Base-by-base conservation (phyloP, 23 red algal genomes). In the Cyanidioschyzon merolae region DNA sequence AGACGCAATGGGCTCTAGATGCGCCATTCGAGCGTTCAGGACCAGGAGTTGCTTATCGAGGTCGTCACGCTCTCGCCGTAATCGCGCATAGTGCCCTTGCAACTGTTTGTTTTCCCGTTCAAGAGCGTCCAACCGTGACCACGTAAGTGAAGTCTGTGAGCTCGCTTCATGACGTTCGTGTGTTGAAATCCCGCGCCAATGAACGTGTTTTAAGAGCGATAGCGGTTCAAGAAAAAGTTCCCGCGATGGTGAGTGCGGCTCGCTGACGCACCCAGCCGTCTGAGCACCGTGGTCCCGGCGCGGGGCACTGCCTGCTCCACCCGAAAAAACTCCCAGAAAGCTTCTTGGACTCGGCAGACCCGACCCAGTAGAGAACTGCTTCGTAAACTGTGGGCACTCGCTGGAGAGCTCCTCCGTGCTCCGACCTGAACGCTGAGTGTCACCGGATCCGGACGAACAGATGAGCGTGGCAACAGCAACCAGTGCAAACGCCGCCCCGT, bases 11-110 rank as follows among this genome's bases (percentile, higher is more conserved):
- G 63, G 21, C 63, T 71, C 63, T 27, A 35, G 7, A 25, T 25
- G n/a, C 12, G 63, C 63, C 63, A 71, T 32, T 25, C 63, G 12
- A 25, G 63, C 63, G 7, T 35, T 25, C n/a, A 32, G 3, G 7
- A 71, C 29, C 63, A 71, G 63, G 12, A 71, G 63, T 27, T 25
- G n/a, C 63, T 71, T 71, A 32, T 71, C 63, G n/a, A 71, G 63
- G 2, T 71, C 63, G 63, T 71, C 63, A 27, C 63, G 63, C 63
- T 71, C 63, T 27, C 63, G 63, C 30, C 63, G 63, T 27, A 71
- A 35, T 7, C 63, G 63, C 12, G 63, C 32, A 35, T 71, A 35
- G 12, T 3, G n/a, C 3, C 63, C 32, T 3, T 32, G 63, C 29
- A 71, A 27, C 16, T 71, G 63, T 7, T 35, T 25, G 30, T 71